Evolutionary conservation across 129 eudicot species (phyloP), one percentile per base, ranked within the genome.

Genomic region (Kitagawia praeruptora): DNA sequence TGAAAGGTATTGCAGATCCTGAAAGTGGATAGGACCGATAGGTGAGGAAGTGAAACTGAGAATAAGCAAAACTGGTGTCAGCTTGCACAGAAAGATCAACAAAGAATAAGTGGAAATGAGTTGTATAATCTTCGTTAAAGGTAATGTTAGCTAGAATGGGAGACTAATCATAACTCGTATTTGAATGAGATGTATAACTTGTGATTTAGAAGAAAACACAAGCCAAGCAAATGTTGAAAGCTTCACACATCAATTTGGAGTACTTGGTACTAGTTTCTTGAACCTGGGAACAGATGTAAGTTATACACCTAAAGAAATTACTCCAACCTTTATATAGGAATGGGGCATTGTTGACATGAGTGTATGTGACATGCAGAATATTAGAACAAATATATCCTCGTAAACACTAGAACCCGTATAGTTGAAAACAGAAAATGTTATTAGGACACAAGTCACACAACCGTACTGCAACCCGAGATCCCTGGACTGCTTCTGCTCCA

Each of bases 401-500:
- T 13, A 61, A 61, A 27, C 41, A 75, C n/a, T 19, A 4, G 19
- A 42, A 44, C 3, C 7, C 5, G 8, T 23, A 10, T 2, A 45
- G 14, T 15, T 16, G 18, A 34, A 46, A 75, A 75, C 39, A 45
- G 61, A 75, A 79, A 80, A 61, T 54, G 80, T 21, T 85, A 87
- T 82, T 86, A 80, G 66, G 69, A 61, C 69, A 61, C 69, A 61
- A 61, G 69, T 61, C 85, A 80, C 86, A 89, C 96, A 85, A 87
- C 90, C 97, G 91, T 95, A 95, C 98, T 87, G 97, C 98, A 85
- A 95, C 98, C 69, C 69, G 69, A 61, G 69, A 61, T 61, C 69
- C 98, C 89, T 95, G 92, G 61, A 88, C 96, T 47, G 96, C 98
- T 85, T 92, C 84, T 61, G 90, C 84, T 66, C 98, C 98, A 71